Percentiles rank a stretch among this genome's conserved stretches.
Evolutionary conservation across 257 asterid species (phyloP).

Genomic region (Mentha longifolia): DNA sequence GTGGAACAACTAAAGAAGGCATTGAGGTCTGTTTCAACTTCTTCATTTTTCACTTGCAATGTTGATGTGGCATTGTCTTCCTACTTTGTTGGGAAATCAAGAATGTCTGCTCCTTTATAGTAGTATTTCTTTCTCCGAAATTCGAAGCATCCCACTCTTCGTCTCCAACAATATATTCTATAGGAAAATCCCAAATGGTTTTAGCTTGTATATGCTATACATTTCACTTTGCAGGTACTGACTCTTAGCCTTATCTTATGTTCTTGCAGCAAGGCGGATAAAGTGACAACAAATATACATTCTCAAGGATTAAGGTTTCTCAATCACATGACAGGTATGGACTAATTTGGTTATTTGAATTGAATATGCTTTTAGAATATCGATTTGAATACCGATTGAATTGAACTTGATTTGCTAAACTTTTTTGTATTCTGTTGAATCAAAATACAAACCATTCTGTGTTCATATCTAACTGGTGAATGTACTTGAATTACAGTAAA

Average conservation of each 20-base stretch:
- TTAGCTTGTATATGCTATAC: no score
- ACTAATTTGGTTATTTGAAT: not conserved
- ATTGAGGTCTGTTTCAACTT: slow-evolving; percentile 58
- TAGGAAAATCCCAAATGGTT: no score
- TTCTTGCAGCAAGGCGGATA: slow-evolving; percentile 70
- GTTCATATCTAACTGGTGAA: not conserved
- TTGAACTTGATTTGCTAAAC: not conserved
- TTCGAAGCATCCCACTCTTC: not conserved
- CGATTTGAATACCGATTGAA: no score
- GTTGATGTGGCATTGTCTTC: not conserved
- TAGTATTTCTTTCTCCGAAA: not conserved
- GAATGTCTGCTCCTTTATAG: not conserved
- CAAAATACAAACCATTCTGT: not conserved
- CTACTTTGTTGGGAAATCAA: not conserved
- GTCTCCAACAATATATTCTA: not conserved
- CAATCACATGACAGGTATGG: slow-evolving; percentile 71
- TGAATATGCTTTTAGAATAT: no score
- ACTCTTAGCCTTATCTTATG: slow-evolving; percentile 23
- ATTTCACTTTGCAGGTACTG: not conserved
- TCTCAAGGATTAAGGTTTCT: slow-evolving; percentile 94
- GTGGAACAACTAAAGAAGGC: slow-evolving; percentile 85
- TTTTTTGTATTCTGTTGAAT: not conserved
- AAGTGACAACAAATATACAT: slow-evolving; percentile 76
- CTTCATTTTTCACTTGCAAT: slow-evolving; percentile 5
- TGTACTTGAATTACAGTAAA: slow-evolving; percentile 42